Evolutionary conservation across 2,329 filamentous ascomycete species (phyloP).

Genomic region (Ophiostoma ulmi): DNA sequence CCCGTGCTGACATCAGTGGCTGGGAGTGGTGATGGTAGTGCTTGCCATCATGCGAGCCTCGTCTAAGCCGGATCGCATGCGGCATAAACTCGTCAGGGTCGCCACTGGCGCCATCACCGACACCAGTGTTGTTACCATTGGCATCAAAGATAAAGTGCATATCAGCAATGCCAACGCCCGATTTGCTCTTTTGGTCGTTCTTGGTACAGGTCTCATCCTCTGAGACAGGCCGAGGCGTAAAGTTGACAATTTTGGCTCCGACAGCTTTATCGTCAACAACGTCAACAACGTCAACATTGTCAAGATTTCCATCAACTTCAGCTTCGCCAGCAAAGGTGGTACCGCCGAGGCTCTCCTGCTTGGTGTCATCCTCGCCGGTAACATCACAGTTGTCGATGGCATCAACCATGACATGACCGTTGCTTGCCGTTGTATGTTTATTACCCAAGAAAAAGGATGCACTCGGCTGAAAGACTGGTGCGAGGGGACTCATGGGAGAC

Average conservation of each 20-base stretch:
- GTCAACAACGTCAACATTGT: not conserved
- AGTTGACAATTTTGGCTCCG: not conserved
- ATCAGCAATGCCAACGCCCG: not conserved
- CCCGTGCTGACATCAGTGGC: conserved; percentile 3
- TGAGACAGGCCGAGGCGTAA: not conserved
- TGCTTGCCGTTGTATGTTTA: not conserved
- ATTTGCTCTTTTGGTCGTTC: too few relatives aligned
- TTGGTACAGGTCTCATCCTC: not conserved
- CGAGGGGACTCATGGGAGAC: conserved; percentile 23
- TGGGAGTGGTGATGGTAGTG: not conserved
- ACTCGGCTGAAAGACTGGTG: conserved; percentile 35
- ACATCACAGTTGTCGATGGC: not conserved
- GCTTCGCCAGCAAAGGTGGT: not conserved
- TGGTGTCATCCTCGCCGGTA: not conserved
- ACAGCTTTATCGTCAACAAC: not conserved
- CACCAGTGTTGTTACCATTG: not conserved
- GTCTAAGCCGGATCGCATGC: not conserved
- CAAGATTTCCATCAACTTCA: not conserved
- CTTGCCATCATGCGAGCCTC: conserved; percentile 13
- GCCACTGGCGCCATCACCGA: not conserved
- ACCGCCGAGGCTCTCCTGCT: not conserved
- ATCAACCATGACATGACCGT: not conserved
- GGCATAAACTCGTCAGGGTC: not conserved
- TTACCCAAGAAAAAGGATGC: conserved; percentile 1
- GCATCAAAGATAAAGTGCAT: conserved; percentile 14